Percentiles rank a stretch among this genome's conserved stretches.
phyloP scores from a whole-genome alignment of 2,329 filamentous ascomycete genomes.

The Penicillium sp. region DNA sequence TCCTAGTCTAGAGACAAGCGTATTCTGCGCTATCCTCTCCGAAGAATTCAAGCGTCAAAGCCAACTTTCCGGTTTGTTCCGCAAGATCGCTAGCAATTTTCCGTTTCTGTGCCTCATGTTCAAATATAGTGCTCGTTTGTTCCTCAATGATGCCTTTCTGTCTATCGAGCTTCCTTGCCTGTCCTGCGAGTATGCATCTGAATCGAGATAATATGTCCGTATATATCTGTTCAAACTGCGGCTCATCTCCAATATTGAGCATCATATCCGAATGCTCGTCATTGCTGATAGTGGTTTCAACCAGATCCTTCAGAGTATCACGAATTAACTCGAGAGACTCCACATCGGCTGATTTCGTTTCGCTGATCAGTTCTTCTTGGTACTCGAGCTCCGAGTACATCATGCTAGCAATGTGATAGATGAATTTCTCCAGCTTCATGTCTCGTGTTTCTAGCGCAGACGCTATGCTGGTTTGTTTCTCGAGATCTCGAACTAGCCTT shows the following conservation, averaged over 20 bases:
- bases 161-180: not conserved
- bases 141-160: not conserved
- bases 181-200: not conserved
- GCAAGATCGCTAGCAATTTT: not conserved
- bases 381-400: slow-evolving; percentile 1
- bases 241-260: not conserved
- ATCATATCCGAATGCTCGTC: not conserved
- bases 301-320: not conserved
- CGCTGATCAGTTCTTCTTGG: not conserved
- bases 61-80: not conserved
- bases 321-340: not conserved
- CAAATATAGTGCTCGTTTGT: not conserved
- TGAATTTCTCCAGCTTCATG: not conserved
- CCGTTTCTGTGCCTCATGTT: not conserved
- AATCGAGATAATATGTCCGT: not conserved
- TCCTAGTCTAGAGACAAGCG: not conserved
- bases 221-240: not conserved
- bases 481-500: not conserved
- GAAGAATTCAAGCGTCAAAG: not conserved
- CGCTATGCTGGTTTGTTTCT: not conserved
- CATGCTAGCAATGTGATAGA: not conserved
- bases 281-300: not conserved
- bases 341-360: not conserved
- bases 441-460: not conserved
- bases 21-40: not conserved